Evolutionary conservation across 768 basidiomycete species (phyloP).

Genomic region (Russula compacta): DNA sequence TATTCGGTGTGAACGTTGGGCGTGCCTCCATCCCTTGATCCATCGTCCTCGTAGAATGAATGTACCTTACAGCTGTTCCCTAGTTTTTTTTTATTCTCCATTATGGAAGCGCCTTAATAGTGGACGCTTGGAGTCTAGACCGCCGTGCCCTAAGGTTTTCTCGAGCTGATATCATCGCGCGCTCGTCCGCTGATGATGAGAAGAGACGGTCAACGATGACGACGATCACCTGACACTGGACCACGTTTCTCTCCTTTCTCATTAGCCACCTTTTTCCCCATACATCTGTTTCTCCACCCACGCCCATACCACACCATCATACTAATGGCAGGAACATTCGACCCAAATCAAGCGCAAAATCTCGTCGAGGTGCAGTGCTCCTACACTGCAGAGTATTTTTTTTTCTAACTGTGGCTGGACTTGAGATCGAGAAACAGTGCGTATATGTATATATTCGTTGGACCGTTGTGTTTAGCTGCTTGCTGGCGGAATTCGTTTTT

Average conservation of each 20-base stretch:
- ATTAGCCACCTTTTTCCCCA: no score
- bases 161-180: background rate
- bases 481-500: no score
- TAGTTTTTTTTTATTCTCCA: background rate
- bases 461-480: background rate
- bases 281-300: background rate
- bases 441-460: conserved; percentile 24
- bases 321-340: conserved; percentile 40
- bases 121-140: background rate
- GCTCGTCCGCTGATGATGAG: background rate
- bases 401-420: background rate
- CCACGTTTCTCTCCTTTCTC: background rate
- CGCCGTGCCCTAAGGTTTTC: background rate
- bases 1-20: conserved; percentile 50
- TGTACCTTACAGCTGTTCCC: background rate
- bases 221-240: conserved; percentile 6
- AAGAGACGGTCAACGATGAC: background rate
- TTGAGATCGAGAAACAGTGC: conserved; percentile 92
- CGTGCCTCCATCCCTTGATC: background rate
- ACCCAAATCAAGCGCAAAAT: conserved; percentile 90
- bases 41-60: background rate
- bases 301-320: background rate
- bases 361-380: conserved; percentile 55
- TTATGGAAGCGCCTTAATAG: background rate
- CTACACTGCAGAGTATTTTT: background rate